Conservation (phyloP, 805 yeast genomes). For the Ogataea degrootiae region DNA sequence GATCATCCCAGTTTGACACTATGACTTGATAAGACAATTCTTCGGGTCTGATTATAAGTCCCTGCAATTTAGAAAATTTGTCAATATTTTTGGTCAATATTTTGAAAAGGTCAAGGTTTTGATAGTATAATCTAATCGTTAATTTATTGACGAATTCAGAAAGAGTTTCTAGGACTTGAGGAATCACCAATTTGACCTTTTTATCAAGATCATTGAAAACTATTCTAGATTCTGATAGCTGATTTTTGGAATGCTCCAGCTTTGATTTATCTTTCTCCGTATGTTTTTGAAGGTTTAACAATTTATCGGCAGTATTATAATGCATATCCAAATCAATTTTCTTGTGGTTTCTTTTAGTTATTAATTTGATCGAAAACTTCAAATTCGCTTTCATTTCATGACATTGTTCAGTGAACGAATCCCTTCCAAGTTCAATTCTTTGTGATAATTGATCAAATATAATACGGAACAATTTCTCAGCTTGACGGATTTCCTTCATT, state of each 20-base stretch:
- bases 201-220: slow-evolving; percentile 34
- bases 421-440: slow-evolving; percentile 20
- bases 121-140: slow-evolving; percentile 34
- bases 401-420: slow-evolving; percentile 31
- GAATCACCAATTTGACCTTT: slow-evolving; percentile 38
- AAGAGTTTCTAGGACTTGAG: slow-evolving; percentile 40
- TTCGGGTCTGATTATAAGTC: slow-evolving; percentile 18
- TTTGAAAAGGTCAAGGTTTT: slow-evolving; percentile 33
- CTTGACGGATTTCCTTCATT: slow-evolving; percentile 26
- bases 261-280: slow-evolving; percentile 36
- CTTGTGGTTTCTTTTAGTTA: slow-evolving; percentile 41
- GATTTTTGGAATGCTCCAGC: slow-evolving; percentile 28
- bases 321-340: slow-evolving; percentile 37
- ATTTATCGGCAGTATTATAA: slow-evolving; percentile 34
- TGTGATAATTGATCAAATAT: slow-evolving; percentile 21
- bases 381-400: slow-evolving; percentile 36
- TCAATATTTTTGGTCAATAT: slow-evolving; percentile 28
- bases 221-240: slow-evolving; percentile 28
- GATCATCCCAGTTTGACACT: slow-evolving; percentile 34
- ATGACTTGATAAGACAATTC: slow-evolving; percentile 30
- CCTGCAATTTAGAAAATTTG: slow-evolving; percentile 29
- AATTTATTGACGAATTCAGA: slow-evolving; percentile 46
- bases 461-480: slow-evolving; percentile 21
- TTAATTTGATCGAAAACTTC: slow-evolving; percentile 33
- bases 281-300: slow-evolving; percentile 29